phyloP scores from a whole-genome alignment of 139 green algal species.

The Chlamydomonas applanata region DNA sequence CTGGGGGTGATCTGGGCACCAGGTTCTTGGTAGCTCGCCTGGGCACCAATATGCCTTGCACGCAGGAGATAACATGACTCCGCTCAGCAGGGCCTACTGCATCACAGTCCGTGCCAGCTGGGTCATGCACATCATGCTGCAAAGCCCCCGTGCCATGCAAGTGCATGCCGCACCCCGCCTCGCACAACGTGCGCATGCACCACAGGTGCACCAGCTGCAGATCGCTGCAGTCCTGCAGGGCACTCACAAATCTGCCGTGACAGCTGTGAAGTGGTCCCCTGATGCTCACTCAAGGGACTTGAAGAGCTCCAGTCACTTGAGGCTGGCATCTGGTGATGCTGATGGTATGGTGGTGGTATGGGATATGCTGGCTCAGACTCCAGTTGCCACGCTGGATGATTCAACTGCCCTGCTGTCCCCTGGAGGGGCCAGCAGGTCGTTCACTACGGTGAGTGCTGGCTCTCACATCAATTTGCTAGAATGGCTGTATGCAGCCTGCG shows the following conservation, averaged over 20 bases:
- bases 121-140: too few species aligned
- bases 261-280: conserved; percentile 70
- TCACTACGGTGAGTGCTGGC: neutral
- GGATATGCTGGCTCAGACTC: conserved; percentile 51
- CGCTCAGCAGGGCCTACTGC: too few species aligned
- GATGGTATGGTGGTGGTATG: conserved; percentile 75
- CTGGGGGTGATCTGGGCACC: neutral
- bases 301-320: conserved; percentile 33
- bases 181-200: neutral
- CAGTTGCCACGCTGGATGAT: conserved; percentile 12
- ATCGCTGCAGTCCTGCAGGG: conserved; percentile 56
- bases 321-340: conserved; percentile 73
- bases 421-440: neutral
- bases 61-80: too few species aligned
- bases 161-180: neutral
- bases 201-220: conserved; percentile 55
- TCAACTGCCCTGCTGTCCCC: neutral
- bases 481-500: neutral
- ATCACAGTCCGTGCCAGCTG: too few species aligned
- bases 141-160: too few species aligned
- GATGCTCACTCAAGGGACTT: conserved; percentile 55
- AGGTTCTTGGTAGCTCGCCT: too few species aligned
- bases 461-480: neutral
- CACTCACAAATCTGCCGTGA: conserved; percentile 57
- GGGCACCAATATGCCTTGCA: too few species aligned